Base-by-base conservation (phyloP, 257 asterid species). In the Gardenia jasminoides region DNA sequence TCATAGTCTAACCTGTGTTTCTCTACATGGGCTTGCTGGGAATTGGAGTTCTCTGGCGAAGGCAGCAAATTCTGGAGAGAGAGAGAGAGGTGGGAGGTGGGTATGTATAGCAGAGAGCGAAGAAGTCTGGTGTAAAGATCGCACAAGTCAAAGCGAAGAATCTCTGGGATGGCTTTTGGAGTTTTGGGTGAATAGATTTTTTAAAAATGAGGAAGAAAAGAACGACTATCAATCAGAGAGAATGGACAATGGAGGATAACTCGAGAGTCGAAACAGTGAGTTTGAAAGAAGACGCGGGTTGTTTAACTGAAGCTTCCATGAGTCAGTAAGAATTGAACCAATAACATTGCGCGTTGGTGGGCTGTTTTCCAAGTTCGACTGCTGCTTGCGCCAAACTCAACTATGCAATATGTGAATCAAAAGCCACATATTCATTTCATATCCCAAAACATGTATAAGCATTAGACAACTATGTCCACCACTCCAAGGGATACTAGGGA, bases 251-350 rank as follows among this genome's bases (percentile, higher is more conserved):
- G 13, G 12, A 11, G 50, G 50, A 46, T n/a, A n/a, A n/a, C 12
- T 46, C 50, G 5, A 46, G 12, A 10, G 15, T 15, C 19, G 15
- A 15, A 1, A 26, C 68, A 11, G 41, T 64, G 68, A 74, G 82
- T 15, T 80, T 68, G 78, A 74, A 69, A 65, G 79, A 47, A 64
- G 50, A 76, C 78, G 82, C 84, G 86, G 74, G 54, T 76, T n/a
- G 12, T 67, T 50, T 72, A 72, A 67, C 75, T 30, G 82, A 75
- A 52, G 20, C 81, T 76, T 76, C 81, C 65, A 28, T 36, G 10
- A 12, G 73, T 22, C 43, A 12, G n/a, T 50, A 19, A 33, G 16
- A 20, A 36, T 36, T 36, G 4, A 36, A 36, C 41, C 41, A 11
- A 66, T 22, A 28, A n/a, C n/a, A n/a, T n/a, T n/a, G n/a, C n/a